Evolutionary conservation across 202 grass and related monocot species (phyloP), one percentile per base, ranked within the genome.

Genomic region (Saccharum hybrid): DNA sequence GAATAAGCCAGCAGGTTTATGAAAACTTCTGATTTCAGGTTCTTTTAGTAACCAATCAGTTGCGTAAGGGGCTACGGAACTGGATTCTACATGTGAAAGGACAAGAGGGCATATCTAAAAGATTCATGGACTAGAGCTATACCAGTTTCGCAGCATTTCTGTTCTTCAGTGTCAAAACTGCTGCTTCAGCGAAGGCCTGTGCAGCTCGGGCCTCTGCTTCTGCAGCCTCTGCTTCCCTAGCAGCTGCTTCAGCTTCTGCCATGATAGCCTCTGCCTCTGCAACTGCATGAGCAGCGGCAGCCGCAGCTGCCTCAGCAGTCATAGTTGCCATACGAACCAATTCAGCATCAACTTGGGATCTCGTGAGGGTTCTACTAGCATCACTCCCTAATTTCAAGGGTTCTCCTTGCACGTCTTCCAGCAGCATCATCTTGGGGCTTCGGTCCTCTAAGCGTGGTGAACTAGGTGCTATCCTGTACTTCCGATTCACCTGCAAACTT

Each of bases 221-320:
- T 68, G 92, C 92, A 82, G 63, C 80, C 10, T 95, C 96, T 36
- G 95, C 95, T 76, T 98, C 95, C 84, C 82, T 91, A 3, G 88
- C 87, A 41, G 92, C 95, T 22, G 86, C 82, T 83, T 98, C 95
- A 63, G 95, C 92, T 88, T 98, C 92, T 8, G 90, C 90, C 84
- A 98, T 86, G 73, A 94, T 91, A 28, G 80, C 85, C 21, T 98
- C 95, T 77, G 95, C 95, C 77, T 98, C 95, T 66, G 84, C 90
- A 86, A 98, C 89, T 19, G 95, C 92, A 84, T 67, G 83, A 79
- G 90, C 92, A 1, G 95, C 95, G n/a, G 81, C 86, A 1, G 85
- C 89, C 1, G 82, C 90, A 9, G 95, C 95, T 46, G 87, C 90
- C 71, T 95, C 84, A 16, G 90, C 85, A 28, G 84, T 92, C 95